phyloP scores from a whole-genome alignment of 495 filamentous ascomycete genomes.

The Aspergillus nanangensis region DNA sequence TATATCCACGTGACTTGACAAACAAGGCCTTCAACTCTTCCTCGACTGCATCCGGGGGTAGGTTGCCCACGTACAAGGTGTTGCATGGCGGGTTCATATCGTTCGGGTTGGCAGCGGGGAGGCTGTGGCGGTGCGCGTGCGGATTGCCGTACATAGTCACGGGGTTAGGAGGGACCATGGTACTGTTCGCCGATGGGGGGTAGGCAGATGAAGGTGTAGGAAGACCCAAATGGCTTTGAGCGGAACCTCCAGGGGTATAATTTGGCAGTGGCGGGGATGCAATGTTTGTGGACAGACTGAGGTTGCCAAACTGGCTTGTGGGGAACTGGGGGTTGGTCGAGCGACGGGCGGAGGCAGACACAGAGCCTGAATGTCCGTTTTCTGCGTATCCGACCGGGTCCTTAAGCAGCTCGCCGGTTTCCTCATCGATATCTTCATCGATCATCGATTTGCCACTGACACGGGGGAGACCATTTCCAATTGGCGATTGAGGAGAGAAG shows the following conservation, averaged over 20 bases:
- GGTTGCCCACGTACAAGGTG: slow-evolving; percentile 94
- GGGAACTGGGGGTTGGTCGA: slow-evolving; percentile 73
- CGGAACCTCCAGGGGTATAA: slow-evolving; percentile 33
- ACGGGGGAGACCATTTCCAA: slow-evolving; percentile 68
- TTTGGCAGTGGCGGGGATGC: slow-evolving; percentile 48
- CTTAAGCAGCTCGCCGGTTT: slow-evolving; percentile 77
- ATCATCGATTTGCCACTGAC: slow-evolving; percentile 81
- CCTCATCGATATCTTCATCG: slow-evolving; percentile 79
- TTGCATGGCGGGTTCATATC: slow-evolving; percentile 98
- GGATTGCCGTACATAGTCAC: slow-evolving; percentile 52
- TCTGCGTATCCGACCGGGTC: slow-evolving; percentile 82
- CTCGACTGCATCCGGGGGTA: slow-evolving; percentile 90
- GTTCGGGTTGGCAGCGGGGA: slow-evolving; percentile 88
- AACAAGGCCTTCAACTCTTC: slow-evolving; percentile 96
- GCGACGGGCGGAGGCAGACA: slow-evolving; percentile 41
- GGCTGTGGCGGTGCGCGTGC: slow-evolving; percentile 63
- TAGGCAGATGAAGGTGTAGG: slow-evolving; percentile 55
- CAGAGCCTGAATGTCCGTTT: slow-evolving; percentile 56
- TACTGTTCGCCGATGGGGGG: slow-evolving; percentile 56
- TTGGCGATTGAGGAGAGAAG: slow-evolving; percentile 81
- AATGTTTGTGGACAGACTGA: slow-evolving; percentile 67
- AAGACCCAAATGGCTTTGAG: slow-evolving; percentile 32
- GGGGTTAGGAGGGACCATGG: slow-evolving; percentile 34
- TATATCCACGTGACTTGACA: slow-evolving; percentile 91
- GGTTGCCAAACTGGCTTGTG: slow-evolving; percentile 61